These are phyloP conservation scores for Psophocarpus tetragonolobus DNA, from an alignment of 306 rosid species.

Conservation along the genomic window DNA sequence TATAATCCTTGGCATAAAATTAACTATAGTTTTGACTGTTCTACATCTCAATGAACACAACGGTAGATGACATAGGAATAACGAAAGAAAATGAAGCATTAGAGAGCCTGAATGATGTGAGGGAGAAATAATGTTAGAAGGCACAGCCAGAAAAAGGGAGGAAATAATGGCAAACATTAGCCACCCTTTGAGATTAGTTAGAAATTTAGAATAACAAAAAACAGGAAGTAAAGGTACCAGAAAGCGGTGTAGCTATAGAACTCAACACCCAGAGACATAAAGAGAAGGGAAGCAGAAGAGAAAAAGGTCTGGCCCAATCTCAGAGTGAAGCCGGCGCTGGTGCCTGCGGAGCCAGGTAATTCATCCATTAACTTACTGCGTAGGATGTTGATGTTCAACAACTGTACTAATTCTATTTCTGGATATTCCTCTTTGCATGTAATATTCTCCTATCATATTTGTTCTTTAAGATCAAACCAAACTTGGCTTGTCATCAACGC, in stretches of 20 bases:
- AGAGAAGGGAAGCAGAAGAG: constrained; percentile 80
- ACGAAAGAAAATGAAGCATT: background rate
- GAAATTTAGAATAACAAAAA: constrained; percentile 1
- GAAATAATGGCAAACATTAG: background rate
- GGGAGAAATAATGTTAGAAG: background rate
- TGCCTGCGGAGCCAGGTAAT: constrained; percentile 78
- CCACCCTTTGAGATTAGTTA: constrained; percentile 1
- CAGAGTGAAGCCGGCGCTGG: constrained; percentile 67
- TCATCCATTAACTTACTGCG: constrained; percentile 58
- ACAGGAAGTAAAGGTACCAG: constrained; percentile 51
- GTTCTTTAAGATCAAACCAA: constrained; percentile 35
- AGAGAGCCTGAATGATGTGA: background rate
- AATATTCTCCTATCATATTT: constrained; percentile 43
- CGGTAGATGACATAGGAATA: background rate
- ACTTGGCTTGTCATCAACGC: constrained; percentile 17
- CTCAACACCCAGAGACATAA: constrained; percentile 84
- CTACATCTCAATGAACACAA: constrained; percentile 3
- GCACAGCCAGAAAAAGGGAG: constrained; percentile 3
- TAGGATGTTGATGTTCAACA: background rate
- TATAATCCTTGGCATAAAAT: background rate
- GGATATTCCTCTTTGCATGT: constrained; percentile 40
- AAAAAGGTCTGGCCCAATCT: constrained; percentile 83
- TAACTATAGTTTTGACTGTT: background rate
- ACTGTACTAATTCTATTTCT: constrained; percentile 2
- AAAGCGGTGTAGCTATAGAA: constrained; percentile 90